Base-by-base conservation (phyloP, 345 rosid genomes). In the Microcos paniculata region DNA sequence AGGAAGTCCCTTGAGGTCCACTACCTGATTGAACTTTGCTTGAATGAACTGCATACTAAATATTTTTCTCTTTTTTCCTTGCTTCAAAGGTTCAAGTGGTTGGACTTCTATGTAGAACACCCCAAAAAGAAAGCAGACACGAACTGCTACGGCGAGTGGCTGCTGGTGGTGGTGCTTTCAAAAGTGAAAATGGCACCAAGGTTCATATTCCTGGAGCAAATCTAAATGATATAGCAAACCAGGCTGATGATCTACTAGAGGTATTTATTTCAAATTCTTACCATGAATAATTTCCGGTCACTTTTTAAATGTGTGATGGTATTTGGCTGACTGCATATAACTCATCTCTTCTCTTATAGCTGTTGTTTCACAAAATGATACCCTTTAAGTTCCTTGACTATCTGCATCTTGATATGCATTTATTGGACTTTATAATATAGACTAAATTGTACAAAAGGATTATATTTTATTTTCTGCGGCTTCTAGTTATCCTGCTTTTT, bases 91-190 rank as follows among this genome's bases (percentile, higher is more conserved):
- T 95, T 83, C 98, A 90, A 75, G 98, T 95, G 87, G 77, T 95
- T 81, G 99, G 97, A 73, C 86, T 95, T 82, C 98, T 91, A 42
- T 93, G 98, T 84, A 86, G 97, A 93, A 93, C 96, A 30, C 96
- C 97, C 5, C 82, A 82, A 55, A 93, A 93, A 77, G 96, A 93
- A 16, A 91, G 98, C 84, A 87, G 99, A 75, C 92, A 91, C 40
- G 97, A 95, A 84, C 86, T 95, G 23, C 75, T 95, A 76, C 93
- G 99, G 46, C 87, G 98, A 74, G 98, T 95, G 64, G 99, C 97
- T 18, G 97, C 92, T 16, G 99, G 96, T 68, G 98, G 99, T 19
- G 99, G 99, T n/a, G 91, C 80, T 24, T 93, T 95, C 77, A 79
- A 90, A 81, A 77, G 90, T 79, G 85, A 85, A 65, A 82, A 90